A percentile compares a stretch with the other conserved stretches of the same genome.
phyloP scores from a whole-genome alignment of 2,329 filamentous ascomycete genomes.

The Coniochaeta prunicola region DNA sequence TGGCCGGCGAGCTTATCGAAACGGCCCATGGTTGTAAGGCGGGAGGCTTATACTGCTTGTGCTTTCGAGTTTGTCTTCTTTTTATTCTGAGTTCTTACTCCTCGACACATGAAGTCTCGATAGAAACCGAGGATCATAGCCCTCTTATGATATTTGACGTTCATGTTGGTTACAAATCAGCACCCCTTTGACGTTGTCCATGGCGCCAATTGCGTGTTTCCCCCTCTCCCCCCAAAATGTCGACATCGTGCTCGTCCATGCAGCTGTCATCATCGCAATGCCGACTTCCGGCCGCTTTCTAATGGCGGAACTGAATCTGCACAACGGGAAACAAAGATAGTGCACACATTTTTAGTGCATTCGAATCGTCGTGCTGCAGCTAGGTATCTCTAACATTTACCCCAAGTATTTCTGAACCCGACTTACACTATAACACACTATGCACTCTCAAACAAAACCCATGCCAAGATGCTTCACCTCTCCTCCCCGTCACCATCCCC shows the following conservation, averaged over 20 bases:
- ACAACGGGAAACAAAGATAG: too few species aligned
- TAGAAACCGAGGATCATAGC: too few species aligned
- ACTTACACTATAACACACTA: too few species aligned
- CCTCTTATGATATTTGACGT: too few species aligned
- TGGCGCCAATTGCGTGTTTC: neutral
- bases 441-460: neutral
- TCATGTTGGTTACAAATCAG: neutral
- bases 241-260: neutral
- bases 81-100: too few species aligned
- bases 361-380: neutral
- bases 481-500: neutral
- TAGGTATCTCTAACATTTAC: too few species aligned
- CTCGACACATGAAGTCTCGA: too few species aligned
- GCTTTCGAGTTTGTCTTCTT: too few species aligned
- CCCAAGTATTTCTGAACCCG: too few species aligned
- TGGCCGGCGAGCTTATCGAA: slow-evolving; percentile 25
- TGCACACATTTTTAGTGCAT: neutral
- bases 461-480: neutral
- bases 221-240: neutral
- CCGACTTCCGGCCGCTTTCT: neutral
- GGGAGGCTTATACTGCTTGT: too few species aligned
- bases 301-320: neutral
- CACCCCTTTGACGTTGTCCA: neutral
- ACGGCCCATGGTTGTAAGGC: slow-evolving; percentile 8
- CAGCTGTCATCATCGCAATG: neutral